Evolutionary conservation across 257 asterid genomes (phyloP).

Genomic region (Fraxinus excelsior): DNA sequence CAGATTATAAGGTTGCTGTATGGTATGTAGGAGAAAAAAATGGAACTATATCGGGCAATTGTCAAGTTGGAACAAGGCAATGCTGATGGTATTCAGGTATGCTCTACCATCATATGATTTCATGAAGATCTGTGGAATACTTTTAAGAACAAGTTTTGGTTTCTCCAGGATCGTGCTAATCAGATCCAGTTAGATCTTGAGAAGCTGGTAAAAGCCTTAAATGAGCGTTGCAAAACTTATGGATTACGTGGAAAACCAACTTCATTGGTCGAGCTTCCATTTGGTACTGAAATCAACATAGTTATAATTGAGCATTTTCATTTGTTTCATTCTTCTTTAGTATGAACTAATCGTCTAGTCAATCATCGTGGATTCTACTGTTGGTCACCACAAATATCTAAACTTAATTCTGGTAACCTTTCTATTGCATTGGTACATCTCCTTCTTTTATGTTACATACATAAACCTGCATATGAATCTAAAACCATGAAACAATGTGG

Average conservation of each 20-base stretch:
- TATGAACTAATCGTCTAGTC: background rate
- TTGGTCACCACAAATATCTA: slow-evolving; percentile 12
- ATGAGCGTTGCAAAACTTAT: slow-evolving; percentile 93
- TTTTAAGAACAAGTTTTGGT: background rate
- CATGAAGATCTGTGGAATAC: slow-evolving; percentile 17
- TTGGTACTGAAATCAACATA: slow-evolving; percentile 57
- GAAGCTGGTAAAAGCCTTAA: slow-evolving; percentile 75
- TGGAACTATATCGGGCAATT: slow-evolving; percentile 85
- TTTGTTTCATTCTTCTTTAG: slow-evolving; percentile 22
- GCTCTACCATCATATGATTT: slow-evolving; percentile 23
- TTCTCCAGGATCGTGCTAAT: slow-evolving; percentile 69
- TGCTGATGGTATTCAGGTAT: slow-evolving; percentile 73
- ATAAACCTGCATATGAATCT: slow-evolving; percentile 1
- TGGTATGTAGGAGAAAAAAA: slow-evolving; percentile 75
- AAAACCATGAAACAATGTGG: background rate
- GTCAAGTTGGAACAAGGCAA: slow-evolving; percentile 80
- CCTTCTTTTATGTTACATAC: background rate
- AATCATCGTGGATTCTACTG: background rate
- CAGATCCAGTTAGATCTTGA: slow-evolving; percentile 79
- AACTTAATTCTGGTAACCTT: background rate
- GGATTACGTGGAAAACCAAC: slow-evolving; percentile 88
- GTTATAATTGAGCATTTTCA: slow-evolving; percentile 42
- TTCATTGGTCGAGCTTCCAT: slow-evolving; percentile 74
- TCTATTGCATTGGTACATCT: background rate
- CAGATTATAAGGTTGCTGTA: slow-evolving; percentile 21